Evolutionary conservation across 495 filamentous ascomycete species (phyloP), one percentile per base, ranked within the genome.

Genomic region (Xylaria curta): DNA sequence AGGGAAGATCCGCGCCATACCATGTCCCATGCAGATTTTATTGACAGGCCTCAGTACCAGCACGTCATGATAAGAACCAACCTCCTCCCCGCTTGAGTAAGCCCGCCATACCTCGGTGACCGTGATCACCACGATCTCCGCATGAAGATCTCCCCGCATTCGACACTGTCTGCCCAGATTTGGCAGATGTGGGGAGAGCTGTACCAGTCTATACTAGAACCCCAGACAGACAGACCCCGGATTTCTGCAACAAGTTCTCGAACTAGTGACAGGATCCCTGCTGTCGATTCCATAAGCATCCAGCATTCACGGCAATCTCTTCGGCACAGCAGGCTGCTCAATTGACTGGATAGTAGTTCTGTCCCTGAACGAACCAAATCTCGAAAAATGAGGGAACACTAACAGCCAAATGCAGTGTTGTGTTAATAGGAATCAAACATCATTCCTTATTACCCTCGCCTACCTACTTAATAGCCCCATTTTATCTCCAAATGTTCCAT

Each of bases 131-230:
- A 38, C 31, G 7, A 53, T 66, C 46, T n/a, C 63, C 42, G 62
- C 62, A 65, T 15, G 38, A 19, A 49, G 10, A 66, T 66, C 44
- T 47, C 63, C 46, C 63, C 63, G 62, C 62, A 66, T 47, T 36
- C 28, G 21, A 56, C 38, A 42, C 38, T 42, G 24, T 58, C 53
- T 31, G 28, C 12, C 28, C 9, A 59, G 12, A 19, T 12, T 47
- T 36, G 28, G 46, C 28, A 53, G 31, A 53, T 66, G 63, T 46
- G 63, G 63, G 46, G 63, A 44, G 10, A 28, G 7, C 13, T 47
- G 2, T 7, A 13, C 3, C 1, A n/a, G 19, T 19, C 12, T 24
- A 9, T 9, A 8, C 61, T 28, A 46, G 31, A 42, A 47, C 62
- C 62, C 62, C 42, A 65, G 62, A 49, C 17, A 65, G 62, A 49